Base-by-base conservation (phyloP, 1,284 basidiomycete genomes). In the Ustilago hordei region DNA sequence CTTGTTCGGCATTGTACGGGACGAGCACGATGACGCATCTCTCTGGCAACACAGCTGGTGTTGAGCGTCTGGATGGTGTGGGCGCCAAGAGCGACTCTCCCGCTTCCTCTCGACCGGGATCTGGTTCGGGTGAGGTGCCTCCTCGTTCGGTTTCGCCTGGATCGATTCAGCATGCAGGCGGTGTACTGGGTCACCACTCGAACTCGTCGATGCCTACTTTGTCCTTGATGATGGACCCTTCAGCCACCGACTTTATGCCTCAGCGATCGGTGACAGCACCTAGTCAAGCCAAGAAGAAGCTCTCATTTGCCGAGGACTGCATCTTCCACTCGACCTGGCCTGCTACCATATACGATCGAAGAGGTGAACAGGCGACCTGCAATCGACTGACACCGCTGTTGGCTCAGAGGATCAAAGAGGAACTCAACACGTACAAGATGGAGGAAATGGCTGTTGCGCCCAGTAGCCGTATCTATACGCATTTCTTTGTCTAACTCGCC, bases 261-360 rank as follows among this genome's bases (percentile, higher is more conserved):
- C 73, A 81, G 28, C 73, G 84, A 45, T 78, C 86, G 47, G 79
- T 78, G 34, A 85, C 86, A 13, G 81, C 82, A 23, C 77, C 91
- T 36, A 69, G 91, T 36, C 87, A 90, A 41, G 90, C 91, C n/a
- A 86, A 88, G 82, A 94, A 93, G 86, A 78, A 84, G 47, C 83
- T 98, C 41, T 90, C 92, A 60, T 99, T 98, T 88, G 95, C 95
- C 36, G 92, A 91, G 54, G 95, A 95, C 85, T 88, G 97, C 83
- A 94, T 93, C 38, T 93, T 98, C 58, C 98, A 98, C 85, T 93
- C 95, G 86, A 99, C 96, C 8, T 98, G 98, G 89, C 91, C 94
- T 50, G 88, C 94, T 11, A 89, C 90, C 48, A 92, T 95, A 64
- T 99, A 99, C 87, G 96, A 99, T 87, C 90, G 96, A 61, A 89